phyloP scores from a whole-genome alignment of 2,329 filamentous ascomycete species.

The Calonectria multiphialidica region DNA sequence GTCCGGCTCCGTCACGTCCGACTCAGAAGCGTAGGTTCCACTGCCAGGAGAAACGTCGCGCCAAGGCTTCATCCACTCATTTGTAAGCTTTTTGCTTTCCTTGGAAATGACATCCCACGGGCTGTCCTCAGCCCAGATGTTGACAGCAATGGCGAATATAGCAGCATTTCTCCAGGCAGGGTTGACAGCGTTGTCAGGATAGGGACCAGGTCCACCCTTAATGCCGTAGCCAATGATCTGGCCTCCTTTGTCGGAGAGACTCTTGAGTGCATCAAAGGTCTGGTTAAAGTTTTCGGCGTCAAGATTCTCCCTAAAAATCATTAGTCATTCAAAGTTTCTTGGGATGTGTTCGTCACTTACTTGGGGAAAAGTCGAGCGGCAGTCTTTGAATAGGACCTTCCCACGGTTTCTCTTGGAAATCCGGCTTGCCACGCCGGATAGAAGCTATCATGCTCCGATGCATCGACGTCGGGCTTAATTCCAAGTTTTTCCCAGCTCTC shows the following conservation, averaged over 20 bases:
- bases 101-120: neutral
- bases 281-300: neutral
- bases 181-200: neutral
- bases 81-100: neutral
- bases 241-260: neutral
- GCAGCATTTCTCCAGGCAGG: neutral
- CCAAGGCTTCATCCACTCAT: constrained; percentile 1
- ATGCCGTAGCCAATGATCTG: neutral
- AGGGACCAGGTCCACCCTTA: neutral
- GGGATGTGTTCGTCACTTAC: neutral
- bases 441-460: neutral
- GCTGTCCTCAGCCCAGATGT: neutral
- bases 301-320: neutral
- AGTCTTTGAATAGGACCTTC: neutral
- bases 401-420: neutral
- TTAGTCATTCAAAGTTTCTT: neutral
- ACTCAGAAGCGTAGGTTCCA: neutral
- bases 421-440: neutral
- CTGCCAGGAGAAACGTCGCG: neutral
- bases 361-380: neutral
- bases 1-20: neutral
- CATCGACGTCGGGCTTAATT: neutral
- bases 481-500: neutral
- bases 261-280: neutral
- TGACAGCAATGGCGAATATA: neutral